Base-by-base conservation (phyloP, 352 stramenopile species). In the Phytopythium mirpurense region DNA sequence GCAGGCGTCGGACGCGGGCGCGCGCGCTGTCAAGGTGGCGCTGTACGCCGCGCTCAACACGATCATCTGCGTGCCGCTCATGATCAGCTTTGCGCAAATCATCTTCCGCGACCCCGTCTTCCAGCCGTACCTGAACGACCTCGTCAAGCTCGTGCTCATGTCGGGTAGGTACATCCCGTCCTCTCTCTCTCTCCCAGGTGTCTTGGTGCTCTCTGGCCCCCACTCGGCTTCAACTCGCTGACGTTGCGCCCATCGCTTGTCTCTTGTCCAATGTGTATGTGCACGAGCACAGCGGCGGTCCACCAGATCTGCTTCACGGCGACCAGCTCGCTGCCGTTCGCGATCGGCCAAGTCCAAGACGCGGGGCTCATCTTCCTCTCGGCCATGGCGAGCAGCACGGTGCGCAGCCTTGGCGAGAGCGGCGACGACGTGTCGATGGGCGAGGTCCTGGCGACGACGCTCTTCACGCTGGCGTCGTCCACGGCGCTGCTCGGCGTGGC, bases 341-440 rank as follows among this genome's bases (percentile, higher is more conserved):
- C 97, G 3, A 96, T 99, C 44, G 97, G 96, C 2, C 96, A 98
- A 70, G 97, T 99, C 4, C 97, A 99, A 66, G 96, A 99, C 68
- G 96, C 96, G 3, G 97, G 97, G 0, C 78, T 99, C n/a, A 99
- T 99, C 57, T 99, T 99, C 73, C 78, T 99, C 44, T 97, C 83
- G 19, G 81, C 83, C 42, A 99, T 99, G 80, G 91, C 96, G 12
- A 89, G 73, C 23, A 86, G 76, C 23, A 97, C 97, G 53, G 86
- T 92, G 36, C 72, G 87, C 38, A 80, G 68, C 18, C 51, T 97
- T 16, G 78, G 82, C 23, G 65, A 74, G 7, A 86, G 59, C 70
- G 58, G 72, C 35, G 89, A 67, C 67, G 59, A 83, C 60, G 74
- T 86, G 46, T 77, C 75, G 0, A 92, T 92, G 74, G 68, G 88